Evolutionary conservation across 176 grass and related monocot genomes (phyloP), one percentile per base, ranked within the genome.

Genomic region (Coix lacrymajobi): DNA sequence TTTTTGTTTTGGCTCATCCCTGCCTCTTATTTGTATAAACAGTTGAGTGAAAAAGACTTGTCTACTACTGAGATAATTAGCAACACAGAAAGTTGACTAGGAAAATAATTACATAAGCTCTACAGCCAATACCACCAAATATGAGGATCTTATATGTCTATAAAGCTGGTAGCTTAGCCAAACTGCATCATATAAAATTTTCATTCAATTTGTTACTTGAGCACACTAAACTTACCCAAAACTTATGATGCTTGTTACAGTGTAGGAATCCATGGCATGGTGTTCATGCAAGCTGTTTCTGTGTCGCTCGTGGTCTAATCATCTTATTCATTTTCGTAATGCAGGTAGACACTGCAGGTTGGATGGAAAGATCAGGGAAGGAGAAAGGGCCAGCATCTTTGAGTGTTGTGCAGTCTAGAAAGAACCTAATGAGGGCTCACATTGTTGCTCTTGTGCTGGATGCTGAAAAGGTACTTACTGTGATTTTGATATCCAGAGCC

Each of bases 361-460:
- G 92, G 92, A 82, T 98, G 85, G 87, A 91, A 69, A 89, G 96
- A 74, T 83, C 96, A n/a, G 96, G 96, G 66, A 92, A 88, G 94
- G 96, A 98, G 66, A 95, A 98, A 81, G 96, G 96, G 5, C 92
- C 96, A 88, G 84, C 90, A 64, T 95, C 90, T 13, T 81, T 98
- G 45, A 95, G 96, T 66, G 83, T 98, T 45, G 85, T 98, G 70
- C 96, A 98, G 79, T 93, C 92, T 79, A 98, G 92, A 93, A 98
- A 98, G 73, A 98, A 91, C 67, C 87, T 98, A 62, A 95, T 95
- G 92, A 93, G 96, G 79, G 96, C 96, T 84, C 96, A 98, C 82
- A 86, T 98, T 82, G 87, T 98, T 69, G 92, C 92, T 87, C 90
- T 98, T 82, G 96, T 98, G 41, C 92, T 98, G 76, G 96, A 95